Conservation (phyloP, 768 basidiomycete species). For the Phylloporus sp. region DNA sequence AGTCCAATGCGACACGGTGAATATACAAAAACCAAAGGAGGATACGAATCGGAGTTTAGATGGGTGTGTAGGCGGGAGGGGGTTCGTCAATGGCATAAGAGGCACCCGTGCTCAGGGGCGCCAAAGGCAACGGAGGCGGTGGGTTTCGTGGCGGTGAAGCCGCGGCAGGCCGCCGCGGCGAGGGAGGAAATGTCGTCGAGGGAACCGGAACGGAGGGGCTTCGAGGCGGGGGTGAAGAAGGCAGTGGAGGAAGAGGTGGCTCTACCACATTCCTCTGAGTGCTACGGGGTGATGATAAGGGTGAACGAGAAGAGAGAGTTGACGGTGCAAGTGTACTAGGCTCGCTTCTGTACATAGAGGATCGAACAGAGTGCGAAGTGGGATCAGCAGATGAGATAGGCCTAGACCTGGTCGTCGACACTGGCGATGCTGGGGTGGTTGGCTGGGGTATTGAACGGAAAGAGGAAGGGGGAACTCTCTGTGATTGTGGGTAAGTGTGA, state of each 20-base stretch:
- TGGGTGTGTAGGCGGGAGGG: conserved; percentile 27
- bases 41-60: conserved; percentile 2
- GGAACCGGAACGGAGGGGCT: neutral
- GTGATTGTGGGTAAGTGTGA: neutral
- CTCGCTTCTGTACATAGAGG: conserved; percentile 1
- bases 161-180: neutral
- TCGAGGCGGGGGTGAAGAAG: neutral
- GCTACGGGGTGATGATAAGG: neutral
- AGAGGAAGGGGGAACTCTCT: neutral
- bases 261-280: neutral
- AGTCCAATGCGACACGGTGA: neutral
- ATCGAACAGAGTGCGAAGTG: neutral
- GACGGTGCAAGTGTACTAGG: neutral
- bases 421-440: neutral
- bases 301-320: neutral
- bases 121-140: conserved; percentile 1
- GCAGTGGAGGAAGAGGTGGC: neutral
- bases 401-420: neutral
- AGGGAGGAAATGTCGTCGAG: neutral
- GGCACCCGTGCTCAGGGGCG: conserved; percentile 12
- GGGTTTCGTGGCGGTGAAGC: neutral
- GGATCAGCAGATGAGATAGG: conserved; percentile 4
- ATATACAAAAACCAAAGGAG: neutral
- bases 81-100: conserved; percentile 11
- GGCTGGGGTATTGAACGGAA: neutral